Evolutionary conservation across 2,329 filamentous ascomycete genomes (phyloP).

Genomic region (Hypocreales sp.): DNA sequence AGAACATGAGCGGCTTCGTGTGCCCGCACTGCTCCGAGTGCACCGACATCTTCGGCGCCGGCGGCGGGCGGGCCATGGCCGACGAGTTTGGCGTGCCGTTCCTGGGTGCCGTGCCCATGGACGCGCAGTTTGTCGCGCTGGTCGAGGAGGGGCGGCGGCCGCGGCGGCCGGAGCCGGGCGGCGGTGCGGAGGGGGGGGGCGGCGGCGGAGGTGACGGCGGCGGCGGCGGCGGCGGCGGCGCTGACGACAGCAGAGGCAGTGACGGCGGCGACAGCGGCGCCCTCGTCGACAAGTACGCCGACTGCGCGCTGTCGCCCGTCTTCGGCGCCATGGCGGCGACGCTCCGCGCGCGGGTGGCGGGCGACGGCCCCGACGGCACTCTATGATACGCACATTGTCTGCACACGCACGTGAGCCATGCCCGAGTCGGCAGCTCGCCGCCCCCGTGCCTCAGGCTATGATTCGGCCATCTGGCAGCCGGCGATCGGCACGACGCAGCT

Average conservation of each 20-base stretch:
- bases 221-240: neutral
- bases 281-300: constrained; percentile 56
- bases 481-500: no score
- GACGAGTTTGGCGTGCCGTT: constrained; percentile 72
- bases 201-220: constrained; percentile 11
- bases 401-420: no score
- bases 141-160: constrained; percentile 60
- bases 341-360: neutral
- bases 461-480: no score
- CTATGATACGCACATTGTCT: no score
- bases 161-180: constrained; percentile 55
- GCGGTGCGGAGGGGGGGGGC: constrained; percentile 17
- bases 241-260: constrained; percentile 29
- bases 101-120: constrained; percentile 76
- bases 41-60: constrained; percentile 84
- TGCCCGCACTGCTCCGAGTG: constrained; percentile 70
- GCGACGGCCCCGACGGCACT: neutral
- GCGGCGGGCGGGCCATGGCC: constrained; percentile 82
- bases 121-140: constrained; percentile 78
- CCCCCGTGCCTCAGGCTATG: no score
- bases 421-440: no score
- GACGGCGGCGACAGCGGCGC: neutral
- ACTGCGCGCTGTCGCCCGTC: constrained; percentile 54
- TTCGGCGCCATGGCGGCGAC: constrained; percentile 47
- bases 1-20: constrained; percentile 95